Evolutionary conservation across 192 early-diverging fungal genomes (phyloP).

Genomic region (Coemansia pectinata): DNA sequence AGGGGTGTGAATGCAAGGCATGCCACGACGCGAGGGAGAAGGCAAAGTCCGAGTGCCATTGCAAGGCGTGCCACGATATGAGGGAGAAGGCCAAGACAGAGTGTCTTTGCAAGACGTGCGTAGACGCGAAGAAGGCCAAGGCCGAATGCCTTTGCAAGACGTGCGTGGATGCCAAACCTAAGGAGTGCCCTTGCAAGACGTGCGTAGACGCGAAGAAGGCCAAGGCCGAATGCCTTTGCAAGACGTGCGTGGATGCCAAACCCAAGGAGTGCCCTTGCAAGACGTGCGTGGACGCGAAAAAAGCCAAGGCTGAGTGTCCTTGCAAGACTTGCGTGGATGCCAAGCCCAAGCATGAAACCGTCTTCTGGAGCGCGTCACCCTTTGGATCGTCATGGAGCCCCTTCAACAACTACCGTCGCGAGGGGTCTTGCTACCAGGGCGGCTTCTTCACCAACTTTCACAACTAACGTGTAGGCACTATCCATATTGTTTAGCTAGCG

Average conservation of each 20-base stretch:
- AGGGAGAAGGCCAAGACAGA: conserved; percentile 15
- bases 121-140: conserved; percentile 12
- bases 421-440: conserved; percentile 47
- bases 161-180: background rate
- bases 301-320: conserved; percentile 1
- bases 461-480: background rate
- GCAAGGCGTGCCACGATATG: conserved; percentile 27
- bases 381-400: conserved; percentile 57
- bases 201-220: background rate
- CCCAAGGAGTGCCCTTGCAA: conserved; percentile 10
- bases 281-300: background rate
- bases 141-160: conserved; percentile 10
- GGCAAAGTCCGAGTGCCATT: conserved; percentile 24
- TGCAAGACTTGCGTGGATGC: conserved; percentile 26
- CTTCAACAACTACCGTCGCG: conserved; percentile 57
- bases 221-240: conserved; percentile 14
- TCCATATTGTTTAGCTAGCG: background rate
- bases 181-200: conserved; percentile 7
- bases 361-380: conserved; percentile 43
- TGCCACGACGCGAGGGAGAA: conserved; percentile 34
- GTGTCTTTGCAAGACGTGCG: conserved; percentile 29
- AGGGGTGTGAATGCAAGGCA: conserved; percentile 28
- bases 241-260: conserved; percentile 19
- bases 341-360: conserved; percentile 16
- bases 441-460: conserved; percentile 54